Evolutionary conservation across 2,329 filamentous ascomycete species (phyloP).

Genomic region (Pseudopyricularia javanii): DNA sequence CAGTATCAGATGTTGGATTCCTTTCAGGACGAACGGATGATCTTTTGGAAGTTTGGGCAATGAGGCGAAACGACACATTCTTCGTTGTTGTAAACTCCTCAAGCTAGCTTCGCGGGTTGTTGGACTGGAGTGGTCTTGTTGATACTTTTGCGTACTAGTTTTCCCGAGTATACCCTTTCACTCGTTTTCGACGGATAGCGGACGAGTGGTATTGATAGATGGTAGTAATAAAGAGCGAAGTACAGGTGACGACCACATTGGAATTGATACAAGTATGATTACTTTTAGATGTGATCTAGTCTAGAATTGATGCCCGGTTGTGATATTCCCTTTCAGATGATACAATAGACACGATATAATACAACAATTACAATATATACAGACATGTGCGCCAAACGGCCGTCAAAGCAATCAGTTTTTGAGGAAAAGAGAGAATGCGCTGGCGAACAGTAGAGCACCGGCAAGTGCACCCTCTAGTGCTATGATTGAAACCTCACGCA

Average conservation of each 20-base stretch:
- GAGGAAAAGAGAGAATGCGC: constrained; percentile 36
- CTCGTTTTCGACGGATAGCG: not conserved
- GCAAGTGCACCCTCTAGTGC: constrained; percentile 54
- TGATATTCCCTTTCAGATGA: not conserved
- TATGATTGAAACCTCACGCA: constrained; percentile 59
- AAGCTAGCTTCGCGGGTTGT: not conserved
- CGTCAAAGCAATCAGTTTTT: constrained; percentile 15
- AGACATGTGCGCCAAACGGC: not conserved
- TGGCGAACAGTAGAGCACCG: constrained; percentile 48
- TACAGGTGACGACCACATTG: not conserved
- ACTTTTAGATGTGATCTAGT: not conserved
- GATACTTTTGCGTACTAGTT: not conserved
- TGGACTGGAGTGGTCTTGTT: not conserved
- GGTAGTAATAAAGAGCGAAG: not conserved
- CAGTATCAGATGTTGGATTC: too few species aligned
- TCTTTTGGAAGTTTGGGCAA: too few species aligned
- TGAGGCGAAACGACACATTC: too few species aligned
- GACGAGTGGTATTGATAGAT: not conserved
- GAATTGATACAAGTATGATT: not conserved
- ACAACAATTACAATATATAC: not conserved
- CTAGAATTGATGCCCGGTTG: not conserved
- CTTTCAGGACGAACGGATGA: too few species aligned
- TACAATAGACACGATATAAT: not conserved
- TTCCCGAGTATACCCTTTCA: not conserved
- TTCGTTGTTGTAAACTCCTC: too few species aligned